These are phyloP conservation scores for Arthrobotrys sinensis DNA, from an alignment of 2,329 filamentous ascomycete species.

Conservation along the genomic window DNA sequence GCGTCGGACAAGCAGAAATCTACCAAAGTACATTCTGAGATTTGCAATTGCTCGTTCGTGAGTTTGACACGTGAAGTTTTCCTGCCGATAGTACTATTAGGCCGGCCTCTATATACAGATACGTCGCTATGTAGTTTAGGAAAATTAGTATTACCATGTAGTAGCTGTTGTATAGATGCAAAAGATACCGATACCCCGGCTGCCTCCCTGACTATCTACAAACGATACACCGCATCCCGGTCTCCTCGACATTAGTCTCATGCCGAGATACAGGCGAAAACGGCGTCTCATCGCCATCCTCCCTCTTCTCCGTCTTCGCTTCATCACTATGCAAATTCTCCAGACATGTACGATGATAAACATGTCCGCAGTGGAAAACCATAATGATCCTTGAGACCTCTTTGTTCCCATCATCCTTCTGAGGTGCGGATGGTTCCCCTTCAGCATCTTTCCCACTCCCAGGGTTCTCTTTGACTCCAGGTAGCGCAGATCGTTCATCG, in stretches of 20 bases:
- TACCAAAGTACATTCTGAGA: slow-evolving; percentile 1
- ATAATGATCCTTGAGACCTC: slow-evolving; percentile 60
- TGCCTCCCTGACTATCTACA: slow-evolving; percentile 38
- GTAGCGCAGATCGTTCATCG: slow-evolving; percentile 19
- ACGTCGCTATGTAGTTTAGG: slow-evolving; percentile 11
- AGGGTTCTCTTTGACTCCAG: slow-evolving; percentile 6
- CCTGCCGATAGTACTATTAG: background rate
- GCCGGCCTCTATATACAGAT: slow-evolving; percentile 8
- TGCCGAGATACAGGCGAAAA: slow-evolving; percentile 48
- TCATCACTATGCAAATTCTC: slow-evolving; percentile 60
- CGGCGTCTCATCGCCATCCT: slow-evolving; percentile 30
- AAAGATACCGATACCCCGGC: background rate
- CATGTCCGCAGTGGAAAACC: slow-evolving; percentile 64
- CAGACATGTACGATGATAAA: slow-evolving; percentile 64
- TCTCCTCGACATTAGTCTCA: slow-evolving; percentile 51
- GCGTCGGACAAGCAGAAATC: slow-evolving; percentile 12
- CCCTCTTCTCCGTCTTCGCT: slow-evolving; percentile 23
- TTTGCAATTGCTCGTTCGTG: background rate
- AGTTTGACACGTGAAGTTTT: background rate
- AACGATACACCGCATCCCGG: slow-evolving; percentile 50
- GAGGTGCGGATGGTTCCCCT: background rate
- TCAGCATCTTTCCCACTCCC: slow-evolving; percentile 32
- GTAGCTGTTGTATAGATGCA: slow-evolving; percentile 8
- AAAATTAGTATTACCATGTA: slow-evolving; percentile 34
- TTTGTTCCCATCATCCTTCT: slow-evolving; percentile 11